Percentiles rank a stretch among this genome's conserved stretches.
Evolutionary conservation across 2,329 filamentous ascomycete genomes (phyloP).

Genomic region (Aspergillus neoniger): DNA sequence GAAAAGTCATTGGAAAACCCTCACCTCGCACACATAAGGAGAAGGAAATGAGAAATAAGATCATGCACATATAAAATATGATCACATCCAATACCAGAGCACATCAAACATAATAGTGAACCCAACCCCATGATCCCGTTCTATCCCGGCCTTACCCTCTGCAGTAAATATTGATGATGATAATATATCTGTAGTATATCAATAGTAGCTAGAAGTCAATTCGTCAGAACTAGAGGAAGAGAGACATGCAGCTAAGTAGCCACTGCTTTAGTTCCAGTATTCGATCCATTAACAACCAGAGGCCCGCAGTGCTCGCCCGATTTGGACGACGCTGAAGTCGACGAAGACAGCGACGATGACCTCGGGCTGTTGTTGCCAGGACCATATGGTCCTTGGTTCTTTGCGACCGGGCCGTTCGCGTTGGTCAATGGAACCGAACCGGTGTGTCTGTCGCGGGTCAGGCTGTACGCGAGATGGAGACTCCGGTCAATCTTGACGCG

Average conservation of each 20-base stretch:
- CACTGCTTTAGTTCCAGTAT: constrained; percentile 23
- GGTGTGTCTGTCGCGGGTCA: background rate
- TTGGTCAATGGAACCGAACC: background rate
- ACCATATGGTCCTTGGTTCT: background rate
- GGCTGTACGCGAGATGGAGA: constrained; percentile 10
- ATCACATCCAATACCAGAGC: too few species aligned
- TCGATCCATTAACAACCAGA: constrained; percentile 39
- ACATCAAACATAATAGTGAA: too few species aligned
- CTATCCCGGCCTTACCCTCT: too few species aligned
- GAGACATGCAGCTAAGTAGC: constrained; percentile 9
- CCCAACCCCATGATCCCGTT: too few species aligned
- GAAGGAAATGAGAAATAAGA: too few species aligned
- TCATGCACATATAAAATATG: too few species aligned
- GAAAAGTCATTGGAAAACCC: too few species aligned
- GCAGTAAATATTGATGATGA: too few species aligned
- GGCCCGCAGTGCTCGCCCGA: constrained; percentile 27
- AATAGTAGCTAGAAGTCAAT: too few species aligned
- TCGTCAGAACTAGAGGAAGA: too few species aligned
- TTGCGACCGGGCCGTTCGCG: background rate
- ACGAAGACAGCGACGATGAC: background rate
- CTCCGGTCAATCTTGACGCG: constrained; percentile 36
- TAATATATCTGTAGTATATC: too few species aligned
- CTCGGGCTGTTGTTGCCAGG: background rate
- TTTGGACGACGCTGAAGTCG: background rate
- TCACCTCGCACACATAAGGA: too few species aligned